Evolutionary conservation across 2,329 filamentous ascomycete species (phyloP), one percentile per base, ranked within the genome.

Genomic region (Pseudocercospora macadamiae): DNA sequence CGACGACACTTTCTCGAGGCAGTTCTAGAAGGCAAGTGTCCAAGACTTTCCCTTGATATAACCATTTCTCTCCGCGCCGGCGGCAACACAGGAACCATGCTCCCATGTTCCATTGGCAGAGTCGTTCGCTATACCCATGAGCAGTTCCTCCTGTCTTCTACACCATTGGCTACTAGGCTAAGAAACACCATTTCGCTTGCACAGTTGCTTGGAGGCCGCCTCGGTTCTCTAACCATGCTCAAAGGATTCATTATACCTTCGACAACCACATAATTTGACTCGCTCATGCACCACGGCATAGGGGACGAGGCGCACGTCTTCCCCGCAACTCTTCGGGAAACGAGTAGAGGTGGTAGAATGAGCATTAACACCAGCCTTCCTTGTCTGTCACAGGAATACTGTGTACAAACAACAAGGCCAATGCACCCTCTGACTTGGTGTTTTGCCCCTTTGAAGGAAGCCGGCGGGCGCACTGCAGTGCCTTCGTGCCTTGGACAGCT

Each of bases 211-310:
- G 36, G 21, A 18, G 18, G 18, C 16, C 36, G 36, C n/a, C 36
- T 19, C 16, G 36, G 16, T 39, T 39, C 16, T 45, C 23, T 45
- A 21, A 45, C 19, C 9, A 26, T 21, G 21, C 7, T 45, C 42
- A 25, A 45, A 21, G 42, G 42, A 45, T 45, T 45, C 42, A 45
- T 45, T 45, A 45, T 45, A 21, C 42, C n/a, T 45, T 23, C 42
- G 14, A 45, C 42, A 45, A 45, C 42, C 42, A 45, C 42, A 45
- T 45, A 45, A 18, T 26, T 45, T 21, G 42, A 45, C 42, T 25
- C 42, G 42, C 23, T 45, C 42, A 26, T 7, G 16, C 14, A n/a
- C 28, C 6, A 32, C 6, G 28, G 19, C 7, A n/a, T 12, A 26
- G 42, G 10, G 42, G 14, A 12, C 3, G 42, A 25, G 42, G 21